phyloP scores from a whole-genome alignment of 257 asterid species.

The Penstemon barbatus region DNA sequence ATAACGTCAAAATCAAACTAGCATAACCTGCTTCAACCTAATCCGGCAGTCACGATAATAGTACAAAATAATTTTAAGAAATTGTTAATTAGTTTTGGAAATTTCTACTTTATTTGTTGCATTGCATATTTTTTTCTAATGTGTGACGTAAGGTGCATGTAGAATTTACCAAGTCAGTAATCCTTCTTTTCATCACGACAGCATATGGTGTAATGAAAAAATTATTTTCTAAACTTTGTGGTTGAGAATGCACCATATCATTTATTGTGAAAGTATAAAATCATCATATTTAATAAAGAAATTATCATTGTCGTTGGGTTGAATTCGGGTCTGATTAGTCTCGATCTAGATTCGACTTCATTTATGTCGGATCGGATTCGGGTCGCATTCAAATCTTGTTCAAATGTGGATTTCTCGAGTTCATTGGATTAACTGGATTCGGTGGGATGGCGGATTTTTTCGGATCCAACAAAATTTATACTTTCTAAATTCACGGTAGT shows the following conservation, averaged over 20 bases:
- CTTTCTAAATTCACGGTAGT: too few species aligned
- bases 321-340: too few species aligned
- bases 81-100: slow-evolving; percentile 26
- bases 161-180: slow-evolving; percentile 32
- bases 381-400: too few species aligned
- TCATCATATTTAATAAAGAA: not conserved
- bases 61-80: not conserved
- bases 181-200: slow-evolving; percentile 7
- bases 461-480: too few species aligned
- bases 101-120: slow-evolving; percentile 17
- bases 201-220: not conserved
- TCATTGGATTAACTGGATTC: too few species aligned
- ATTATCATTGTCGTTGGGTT: not conserved
- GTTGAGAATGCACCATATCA: too few species aligned
- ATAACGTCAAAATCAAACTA: slow-evolving; percentile 6
- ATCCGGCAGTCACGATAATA: not conserved
- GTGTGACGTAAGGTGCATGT: slow-evolving; percentile 12
- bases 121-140: slow-evolving; percentile 3
- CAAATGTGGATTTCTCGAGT: too few species aligned
- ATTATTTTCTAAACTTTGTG: not conserved
- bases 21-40: not conserved
- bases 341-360: too few species aligned
- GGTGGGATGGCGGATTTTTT: too few species aligned
- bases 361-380: too few species aligned
- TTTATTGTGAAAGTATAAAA: not conserved